Percentiles rank a stretch among this genome's conserved stretches.
phyloP scores from a whole-genome alignment of 164 flowering plant species.

The Tetrastigma voinierianum region DNA sequence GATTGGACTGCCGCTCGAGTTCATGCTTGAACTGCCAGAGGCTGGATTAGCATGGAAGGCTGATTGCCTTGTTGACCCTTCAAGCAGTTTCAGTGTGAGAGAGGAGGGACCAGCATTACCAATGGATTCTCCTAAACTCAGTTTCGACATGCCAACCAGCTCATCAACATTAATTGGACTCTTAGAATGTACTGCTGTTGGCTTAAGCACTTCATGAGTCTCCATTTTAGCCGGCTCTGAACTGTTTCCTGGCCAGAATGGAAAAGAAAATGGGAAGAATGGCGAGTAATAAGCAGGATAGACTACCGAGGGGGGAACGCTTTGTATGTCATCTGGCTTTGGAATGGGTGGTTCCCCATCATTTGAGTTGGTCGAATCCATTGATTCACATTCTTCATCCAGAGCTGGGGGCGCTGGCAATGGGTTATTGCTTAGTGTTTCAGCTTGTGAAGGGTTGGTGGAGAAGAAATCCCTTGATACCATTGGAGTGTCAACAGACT shows the following conservation, averaged over 20 bases:
- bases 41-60: slow-evolving; percentile 75
- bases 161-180: slow-evolving; percentile 82
- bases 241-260: slow-evolving; percentile 48
- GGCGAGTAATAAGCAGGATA: slow-evolving; percentile 69
- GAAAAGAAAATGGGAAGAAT: slow-evolving; percentile 53
- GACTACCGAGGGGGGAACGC: slow-evolving; percentile 56
- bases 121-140: slow-evolving; percentile 63
- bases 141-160: slow-evolving; percentile 77
- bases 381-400: slow-evolving; percentile 82
- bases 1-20: slow-evolving; percentile 40
- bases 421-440: slow-evolving; percentile 31
- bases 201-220: slow-evolving; percentile 74
- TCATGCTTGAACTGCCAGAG: slow-evolving; percentile 41
- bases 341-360: slow-evolving; percentile 42
- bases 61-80: slow-evolving; percentile 69
- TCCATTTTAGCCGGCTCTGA: slow-evolving; percentile 37
- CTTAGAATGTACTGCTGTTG: slow-evolving; percentile 75
- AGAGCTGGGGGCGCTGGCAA: slow-evolving; percentile 42
- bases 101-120: slow-evolving; percentile 44
- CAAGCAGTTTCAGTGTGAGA: slow-evolving; percentile 52
- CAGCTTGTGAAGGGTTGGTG: slow-evolving; percentile 38
- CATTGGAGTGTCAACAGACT: slow-evolving; percentile 54
- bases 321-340: slow-evolving; percentile 41
- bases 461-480: slow-evolving; percentile 50
- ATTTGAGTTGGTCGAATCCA: slow-evolving; percentile 76